phyloP scores from a whole-genome alignment of 2,329 filamentous ascomycete species.

The Claviceps sp. region DNA sequence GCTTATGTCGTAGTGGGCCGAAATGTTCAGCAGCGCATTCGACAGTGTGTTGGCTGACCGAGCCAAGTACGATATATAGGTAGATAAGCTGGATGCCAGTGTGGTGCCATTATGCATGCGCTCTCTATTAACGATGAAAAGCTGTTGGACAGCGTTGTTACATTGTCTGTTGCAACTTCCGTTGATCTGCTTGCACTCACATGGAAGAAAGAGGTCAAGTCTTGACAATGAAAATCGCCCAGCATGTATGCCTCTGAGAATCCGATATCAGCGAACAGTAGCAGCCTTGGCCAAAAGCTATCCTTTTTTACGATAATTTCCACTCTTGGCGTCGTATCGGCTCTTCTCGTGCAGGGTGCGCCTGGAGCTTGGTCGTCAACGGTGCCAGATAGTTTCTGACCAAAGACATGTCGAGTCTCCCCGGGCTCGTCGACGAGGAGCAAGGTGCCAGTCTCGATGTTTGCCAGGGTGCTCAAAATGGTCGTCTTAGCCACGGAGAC shows the following conservation, averaged over 20 bases:
- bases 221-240: constrained; percentile 51
- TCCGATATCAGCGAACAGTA: constrained; percentile 62
- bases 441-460: constrained; percentile 34
- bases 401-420: constrained; percentile 28
- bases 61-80: constrained; percentile 43
- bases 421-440: constrained; percentile 33
- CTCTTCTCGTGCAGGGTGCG: constrained; percentile 20
- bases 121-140: constrained; percentile 58
- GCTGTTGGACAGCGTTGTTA: constrained; percentile 22
- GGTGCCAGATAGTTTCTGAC: constrained; percentile 28
- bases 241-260: constrained; percentile 65
- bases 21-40: constrained; percentile 50
- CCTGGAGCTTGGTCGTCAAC: constrained; percentile 22
- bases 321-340: constrained; percentile 25
- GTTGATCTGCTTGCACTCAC: constrained; percentile 21
- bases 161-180: neutral
- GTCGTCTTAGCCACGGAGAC: constrained; percentile 32
- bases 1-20: constrained; percentile 62
- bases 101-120: constrained; percentile 52
- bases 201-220: constrained; percentile 56
- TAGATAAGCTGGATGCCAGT: constrained; percentile 43
- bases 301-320: constrained; percentile 50
- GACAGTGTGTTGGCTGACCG: constrained; percentile 42
- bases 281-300: constrained; percentile 55
- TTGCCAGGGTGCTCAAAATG: constrained; percentile 30